A percentile compares a stretch with the other conserved stretches of the same genome.
Evolutionary conservation across 2,329 filamentous ascomycete genomes (phyloP).

Genomic region (Orbilia blumenaviensis): DNA sequence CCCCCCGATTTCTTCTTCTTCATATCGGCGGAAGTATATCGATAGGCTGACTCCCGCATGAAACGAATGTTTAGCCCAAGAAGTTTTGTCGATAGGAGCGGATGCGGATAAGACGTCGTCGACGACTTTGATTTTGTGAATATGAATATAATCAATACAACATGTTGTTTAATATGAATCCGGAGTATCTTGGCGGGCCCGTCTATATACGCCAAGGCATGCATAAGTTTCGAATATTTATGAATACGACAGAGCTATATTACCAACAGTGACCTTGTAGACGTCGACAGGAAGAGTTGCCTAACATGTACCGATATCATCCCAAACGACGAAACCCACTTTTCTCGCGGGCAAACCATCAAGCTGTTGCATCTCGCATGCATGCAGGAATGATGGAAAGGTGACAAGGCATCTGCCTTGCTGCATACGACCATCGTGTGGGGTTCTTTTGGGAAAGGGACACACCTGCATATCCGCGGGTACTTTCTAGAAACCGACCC

Average conservation of each 20-base stretch:
- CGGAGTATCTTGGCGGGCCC: slow-evolving; percentile 4
- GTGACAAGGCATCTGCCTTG: slow-evolving; percentile 42
- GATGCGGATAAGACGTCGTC: slow-evolving; percentile 36
- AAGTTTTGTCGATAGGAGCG: slow-evolving; percentile 45
- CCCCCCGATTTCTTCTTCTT: background rate
- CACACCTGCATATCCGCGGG: slow-evolving; percentile 44
- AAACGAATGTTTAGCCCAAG: slow-evolving; percentile 39
- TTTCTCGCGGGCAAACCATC: slow-evolving; percentile 23
- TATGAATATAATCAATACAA: background rate
- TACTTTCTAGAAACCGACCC: slow-evolving; percentile 38
- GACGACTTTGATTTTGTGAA: slow-evolving; percentile 7
- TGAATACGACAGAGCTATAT: slow-evolving; percentile 27
- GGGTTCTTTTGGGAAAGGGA: slow-evolving; percentile 20
- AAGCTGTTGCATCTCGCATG: slow-evolving; percentile 25
- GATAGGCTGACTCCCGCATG: slow-evolving; percentile 44
- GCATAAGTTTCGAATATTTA: slow-evolving; percentile 13
- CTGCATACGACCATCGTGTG: slow-evolving; percentile 40
- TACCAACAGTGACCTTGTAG: background rate
- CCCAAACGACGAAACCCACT: slow-evolving; percentile 12
- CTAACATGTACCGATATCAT: background rate
- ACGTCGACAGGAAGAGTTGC: slow-evolving; percentile 18
- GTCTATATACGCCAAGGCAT: slow-evolving; percentile 25
- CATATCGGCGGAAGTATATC: slow-evolving; percentile 31
- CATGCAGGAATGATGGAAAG: slow-evolving; percentile 40
- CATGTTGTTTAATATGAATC: background rate